Conservation (phyloP, 1,284 basidiomycete species). For the Dichomitus squalens region DNA sequence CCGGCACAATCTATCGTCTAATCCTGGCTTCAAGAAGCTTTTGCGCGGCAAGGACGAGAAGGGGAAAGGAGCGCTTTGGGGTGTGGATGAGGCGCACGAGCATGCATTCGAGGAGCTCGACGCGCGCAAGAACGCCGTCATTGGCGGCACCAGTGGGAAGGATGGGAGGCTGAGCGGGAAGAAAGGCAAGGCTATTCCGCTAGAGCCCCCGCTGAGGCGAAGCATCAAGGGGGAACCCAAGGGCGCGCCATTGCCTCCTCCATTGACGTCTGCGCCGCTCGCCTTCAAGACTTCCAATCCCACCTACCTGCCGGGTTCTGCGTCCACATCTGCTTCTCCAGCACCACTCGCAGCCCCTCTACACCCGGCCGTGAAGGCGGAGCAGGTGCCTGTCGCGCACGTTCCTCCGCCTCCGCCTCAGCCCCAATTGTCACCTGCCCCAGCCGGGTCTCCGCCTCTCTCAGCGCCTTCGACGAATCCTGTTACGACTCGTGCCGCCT, state of each 20-base stretch:
- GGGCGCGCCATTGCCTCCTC: conserved; percentile 60
- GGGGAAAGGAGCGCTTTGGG: conserved; percentile 91
- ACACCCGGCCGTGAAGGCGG: conserved; percentile 24
- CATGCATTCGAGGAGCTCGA: conserved; percentile 72
- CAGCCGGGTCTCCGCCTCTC: conserved; percentile 15
- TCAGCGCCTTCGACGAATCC: background rate
- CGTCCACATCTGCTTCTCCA: conserved; percentile 21
- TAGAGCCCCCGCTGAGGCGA: conserved; percentile 65
- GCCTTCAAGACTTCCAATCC: conserved; percentile 33
- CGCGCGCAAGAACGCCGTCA: conserved; percentile 45
- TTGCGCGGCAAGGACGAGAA: conserved; percentile 83
- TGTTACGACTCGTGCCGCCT: conserved; percentile 20
- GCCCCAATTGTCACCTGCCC: conserved; percentile 12
- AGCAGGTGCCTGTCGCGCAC: conserved; percentile 18
- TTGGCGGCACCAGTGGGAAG: conserved; percentile 37
- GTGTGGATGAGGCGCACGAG: conserved; percentile 74
- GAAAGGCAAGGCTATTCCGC: conserved; percentile 52
- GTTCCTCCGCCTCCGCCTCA: conserved; percentile 6
- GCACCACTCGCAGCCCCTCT: conserved; percentile 1
- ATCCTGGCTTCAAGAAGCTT: conserved; percentile 85
- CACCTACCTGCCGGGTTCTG: conserved; percentile 6
- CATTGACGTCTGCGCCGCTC: conserved; percentile 63
- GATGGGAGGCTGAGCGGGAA: conserved; percentile 42
- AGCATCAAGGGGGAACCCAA: conserved; percentile 63
- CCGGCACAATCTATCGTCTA: conserved; percentile 88